phyloP scores from a whole-genome alignment of 208 protist genomes.

The Polymyxa betae region DNA sequence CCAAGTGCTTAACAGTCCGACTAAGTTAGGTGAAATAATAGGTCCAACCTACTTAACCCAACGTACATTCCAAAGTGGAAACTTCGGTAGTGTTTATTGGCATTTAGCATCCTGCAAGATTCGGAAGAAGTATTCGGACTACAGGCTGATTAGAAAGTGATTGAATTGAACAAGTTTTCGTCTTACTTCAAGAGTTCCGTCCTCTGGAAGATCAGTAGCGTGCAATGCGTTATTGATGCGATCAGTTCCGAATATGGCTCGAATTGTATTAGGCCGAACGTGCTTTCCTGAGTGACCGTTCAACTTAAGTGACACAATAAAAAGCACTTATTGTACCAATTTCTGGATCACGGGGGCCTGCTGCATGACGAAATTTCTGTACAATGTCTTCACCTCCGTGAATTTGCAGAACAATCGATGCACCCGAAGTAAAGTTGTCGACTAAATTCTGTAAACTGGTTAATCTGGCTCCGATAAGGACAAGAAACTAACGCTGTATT shows the following conservation, averaged over 20 bases:
- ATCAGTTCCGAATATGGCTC: slow-evolving; percentile 60
- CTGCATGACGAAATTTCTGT: slow-evolving; percentile 63
- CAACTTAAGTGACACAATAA: too few species aligned
- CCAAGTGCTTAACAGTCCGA: too few species aligned
- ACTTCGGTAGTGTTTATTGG: too few species aligned
- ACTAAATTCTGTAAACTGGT: background rate
- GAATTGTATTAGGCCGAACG: slow-evolving; percentile 62
- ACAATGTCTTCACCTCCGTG: background rate
- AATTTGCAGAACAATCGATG: slow-evolving; percentile 54
- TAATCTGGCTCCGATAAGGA: background rate
- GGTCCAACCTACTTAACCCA: too few species aligned
- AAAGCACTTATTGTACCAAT: slow-evolving; percentile 33
- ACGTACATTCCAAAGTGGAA: too few species aligned
- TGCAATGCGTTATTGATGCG: slow-evolving; percentile 77
- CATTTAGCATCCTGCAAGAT: slow-evolving; percentile 55
- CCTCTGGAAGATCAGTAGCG: slow-evolving; percentile 92
- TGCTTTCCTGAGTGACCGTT: background rate
- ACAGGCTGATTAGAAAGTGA: background rate
- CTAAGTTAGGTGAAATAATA: too few species aligned
- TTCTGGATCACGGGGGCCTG: slow-evolving; percentile 66
- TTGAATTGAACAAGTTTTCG: background rate
- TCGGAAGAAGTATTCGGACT: slow-evolving; percentile 52
- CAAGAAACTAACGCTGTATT: slow-evolving; percentile 70
- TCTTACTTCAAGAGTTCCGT: slow-evolving; percentile 84
- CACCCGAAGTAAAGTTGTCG: slow-evolving; percentile 54